phyloP scores from a whole-genome alignment of 495 filamentous ascomycete species.

The Penicillium coffeae region DNA sequence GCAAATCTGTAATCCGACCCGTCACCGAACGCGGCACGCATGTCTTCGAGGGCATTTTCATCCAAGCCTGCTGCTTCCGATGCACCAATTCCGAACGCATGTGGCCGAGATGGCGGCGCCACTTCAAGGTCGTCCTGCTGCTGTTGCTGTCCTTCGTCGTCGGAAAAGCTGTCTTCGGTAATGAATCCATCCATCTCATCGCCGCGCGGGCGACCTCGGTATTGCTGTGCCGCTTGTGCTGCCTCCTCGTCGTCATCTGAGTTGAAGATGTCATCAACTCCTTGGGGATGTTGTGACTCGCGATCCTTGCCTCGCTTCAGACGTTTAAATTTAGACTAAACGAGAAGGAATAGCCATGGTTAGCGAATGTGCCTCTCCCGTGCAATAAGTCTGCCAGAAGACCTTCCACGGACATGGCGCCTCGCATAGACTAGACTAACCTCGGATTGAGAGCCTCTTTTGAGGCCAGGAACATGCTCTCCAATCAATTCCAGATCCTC shows the following conservation, averaged over 20 bases:
- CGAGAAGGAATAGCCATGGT: constrained; percentile 9
- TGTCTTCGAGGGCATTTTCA: constrained; percentile 87
- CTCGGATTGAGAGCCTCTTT: constrained; percentile 59
- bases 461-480: constrained; percentile 65
- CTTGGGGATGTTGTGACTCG: constrained; percentile 57
- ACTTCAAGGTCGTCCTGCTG: constrained; percentile 86
- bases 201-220: constrained; percentile 45
- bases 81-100: constrained; percentile 54
- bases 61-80: constrained; percentile 72
- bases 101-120: constrained; percentile 62
- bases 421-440: too few species aligned
- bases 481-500: constrained; percentile 96
- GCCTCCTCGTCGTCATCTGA: constrained; percentile 87
- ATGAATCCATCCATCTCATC: constrained; percentile 98
- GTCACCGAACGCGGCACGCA: constrained; percentile 92
- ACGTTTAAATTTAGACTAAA: constrained; percentile 93
- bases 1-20: constrained; percentile 95
- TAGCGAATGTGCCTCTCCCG: too few species aligned
- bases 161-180: constrained; percentile 88
- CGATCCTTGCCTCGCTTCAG: constrained; percentile 87
- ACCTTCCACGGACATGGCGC: too few species aligned
- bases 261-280: constrained; percentile 80
- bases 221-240: constrained; percentile 53
- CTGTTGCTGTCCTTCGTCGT: constrained; percentile 72
- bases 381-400: too few species aligned